Percentiles rank a stretch among this genome's conserved stretches.
Conservation (phyloP, 768 basidiomycete species). For the Crucibulum laeve region DNA sequence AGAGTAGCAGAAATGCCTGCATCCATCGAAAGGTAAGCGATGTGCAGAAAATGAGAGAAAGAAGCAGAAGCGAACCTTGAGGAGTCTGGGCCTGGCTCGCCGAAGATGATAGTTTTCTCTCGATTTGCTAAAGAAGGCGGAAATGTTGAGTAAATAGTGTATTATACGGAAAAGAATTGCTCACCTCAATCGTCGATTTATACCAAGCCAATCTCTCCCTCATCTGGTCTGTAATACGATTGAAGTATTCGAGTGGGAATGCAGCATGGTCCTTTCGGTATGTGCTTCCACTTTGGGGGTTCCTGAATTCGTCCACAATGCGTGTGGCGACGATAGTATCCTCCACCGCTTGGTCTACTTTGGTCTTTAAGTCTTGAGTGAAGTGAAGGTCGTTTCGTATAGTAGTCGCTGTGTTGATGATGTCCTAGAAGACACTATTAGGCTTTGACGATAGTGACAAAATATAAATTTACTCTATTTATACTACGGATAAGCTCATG, state of each 20-base stretch:
- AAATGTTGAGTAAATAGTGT: constrained; percentile 6
- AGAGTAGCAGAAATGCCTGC: constrained; percentile 71
- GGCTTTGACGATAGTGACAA: neutral
- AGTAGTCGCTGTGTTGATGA: constrained; percentile 54
- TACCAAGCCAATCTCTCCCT: constrained; percentile 71
- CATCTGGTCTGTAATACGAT: constrained; percentile 68
- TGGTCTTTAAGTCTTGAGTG: constrained; percentile 66
- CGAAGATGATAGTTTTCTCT: constrained; percentile 72
- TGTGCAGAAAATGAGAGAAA: constrained; percentile 5
- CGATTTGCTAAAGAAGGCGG: constrained; percentile 58
- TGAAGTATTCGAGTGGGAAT: constrained; percentile 86
- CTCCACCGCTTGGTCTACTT: constrained; percentile 74
- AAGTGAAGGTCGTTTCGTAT: constrained; percentile 64
- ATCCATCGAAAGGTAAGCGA: constrained; percentile 4
- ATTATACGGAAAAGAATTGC: constrained; percentile 7
- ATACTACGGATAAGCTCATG: constrained; percentile 63
- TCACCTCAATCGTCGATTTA: constrained; percentile 75
- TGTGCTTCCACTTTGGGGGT: constrained; percentile 64
- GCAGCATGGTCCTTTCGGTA: constrained; percentile 74
- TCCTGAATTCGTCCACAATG: constrained; percentile 75
- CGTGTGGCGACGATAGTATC: constrained; percentile 76
- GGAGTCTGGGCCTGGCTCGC: constrained; percentile 67
- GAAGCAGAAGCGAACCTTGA: constrained; percentile 46
- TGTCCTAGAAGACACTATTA: constrained; percentile 42
- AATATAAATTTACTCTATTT: constrained; percentile 47